Base-by-base conservation (phyloP, 2,329 filamentous ascomycete genomes). In the Pochonia chlamydosporia region DNA sequence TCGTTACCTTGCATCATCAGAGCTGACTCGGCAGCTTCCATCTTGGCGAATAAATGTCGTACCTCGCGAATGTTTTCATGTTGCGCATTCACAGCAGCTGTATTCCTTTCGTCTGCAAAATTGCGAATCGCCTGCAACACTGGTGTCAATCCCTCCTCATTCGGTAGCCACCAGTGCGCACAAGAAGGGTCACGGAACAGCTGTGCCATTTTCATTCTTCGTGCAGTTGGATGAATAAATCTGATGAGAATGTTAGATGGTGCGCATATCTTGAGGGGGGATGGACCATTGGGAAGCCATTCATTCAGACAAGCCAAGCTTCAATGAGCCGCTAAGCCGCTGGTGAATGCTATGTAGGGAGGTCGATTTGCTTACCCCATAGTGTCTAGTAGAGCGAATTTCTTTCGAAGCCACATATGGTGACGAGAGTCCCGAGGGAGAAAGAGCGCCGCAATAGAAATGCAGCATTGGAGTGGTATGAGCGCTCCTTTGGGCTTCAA, bases 141-240 rank as follows among this genome's bases (percentile, higher is more conserved):
- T 1, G 80, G 78, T 10, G 80, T 84, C 57, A 87, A 87, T 2
- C 80, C 82, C 68, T 92, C 86, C 52, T 89, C 81, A 62, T 93
- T 79, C 3, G 90, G 88, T 3, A 96, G 77, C 93, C 93, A 99
- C 89, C 90, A 96, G 48, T 84, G 76, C 39, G 80, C 79, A 45
- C 90, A 81, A 18, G 84, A 81, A 13, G 81, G 76, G 37, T 88
- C 79, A 50, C 78, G 73, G 75, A 93, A 96, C 21, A 89, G 65
- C 40, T 86, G 78, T 26, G 87, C 82, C 77, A 97, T 85, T 54
- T 84, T 84, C 26, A 70, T 74, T 49, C 92, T 85, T 57, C 92
- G 83, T 11, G 80, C 79, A 25, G 81, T 72, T 1, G 91, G 85
- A 56, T 89, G 91, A 21, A 96, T 86, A 62, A 95, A 96, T 33